Conservation (phyloP, 306 rosid species). For the Gynostemma pentaphyllum region DNA sequence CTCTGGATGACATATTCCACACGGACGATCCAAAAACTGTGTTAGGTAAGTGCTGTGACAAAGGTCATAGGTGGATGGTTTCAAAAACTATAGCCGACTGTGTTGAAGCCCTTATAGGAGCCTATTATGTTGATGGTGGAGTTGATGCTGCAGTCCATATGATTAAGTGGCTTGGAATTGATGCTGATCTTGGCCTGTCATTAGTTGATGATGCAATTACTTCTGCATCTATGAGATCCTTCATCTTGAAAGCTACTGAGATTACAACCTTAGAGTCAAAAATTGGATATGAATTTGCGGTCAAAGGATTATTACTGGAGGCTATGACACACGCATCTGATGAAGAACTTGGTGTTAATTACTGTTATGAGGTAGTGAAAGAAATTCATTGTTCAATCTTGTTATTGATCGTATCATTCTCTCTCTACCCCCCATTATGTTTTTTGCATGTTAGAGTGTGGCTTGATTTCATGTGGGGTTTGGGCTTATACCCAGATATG, state of each 20-base stretch:
- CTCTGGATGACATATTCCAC: constrained; percentile 50
- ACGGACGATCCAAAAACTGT: constrained; percentile 57
- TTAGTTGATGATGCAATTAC: constrained; percentile 56
- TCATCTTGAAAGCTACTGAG: constrained; percentile 41
- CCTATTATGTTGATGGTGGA: constrained; percentile 75
- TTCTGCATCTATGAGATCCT: constrained; percentile 44
- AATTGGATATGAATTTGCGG: constrained; percentile 53
- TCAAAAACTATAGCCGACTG: constrained; percentile 88
- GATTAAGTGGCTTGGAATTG: constrained; percentile 80
- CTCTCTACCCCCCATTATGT: background rate
- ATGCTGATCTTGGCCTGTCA: constrained; percentile 53
- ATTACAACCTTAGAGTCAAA: constrained; percentile 55
- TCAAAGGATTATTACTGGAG: constrained; percentile 73
- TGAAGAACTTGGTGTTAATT: constrained; percentile 44
- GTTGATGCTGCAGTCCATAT: constrained; percentile 56
- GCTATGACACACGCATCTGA: constrained; percentile 72
- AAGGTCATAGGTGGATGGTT: constrained; percentile 85
- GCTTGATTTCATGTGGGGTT: background rate
- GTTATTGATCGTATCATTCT: background rate
- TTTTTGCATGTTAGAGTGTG: background rate
- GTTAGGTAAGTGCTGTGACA: constrained; percentile 77
- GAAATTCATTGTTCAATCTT: background rate
- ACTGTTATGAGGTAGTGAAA: constrained; percentile 59
- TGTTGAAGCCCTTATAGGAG: constrained; percentile 91
- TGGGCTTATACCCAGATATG: background rate